Base-by-base conservation (phyloP, 768 basidiomycete genomes). In the Cystofilobasidium capitatum region DNA sequence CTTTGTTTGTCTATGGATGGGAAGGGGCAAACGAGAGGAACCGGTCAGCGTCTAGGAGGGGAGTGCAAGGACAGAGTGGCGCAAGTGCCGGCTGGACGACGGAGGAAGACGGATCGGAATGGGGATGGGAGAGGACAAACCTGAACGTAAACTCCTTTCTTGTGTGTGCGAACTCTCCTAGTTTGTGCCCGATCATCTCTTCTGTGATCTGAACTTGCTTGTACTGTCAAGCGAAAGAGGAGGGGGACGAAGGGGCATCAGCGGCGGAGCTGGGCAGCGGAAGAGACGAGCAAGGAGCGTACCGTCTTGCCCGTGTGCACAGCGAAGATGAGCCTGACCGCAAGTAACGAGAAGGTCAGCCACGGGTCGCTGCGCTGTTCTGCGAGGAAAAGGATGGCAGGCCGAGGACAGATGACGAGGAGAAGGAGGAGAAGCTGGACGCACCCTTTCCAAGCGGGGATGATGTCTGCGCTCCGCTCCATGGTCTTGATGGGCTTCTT, bases 141-240 rank as follows among this genome's bases (percentile, higher is more conserved):
- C 22, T n/a, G 80, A 86, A 91, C 37, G 81, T 83, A 77, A 92
- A 93, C 64, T 83, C 83, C 77, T 91, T 92, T 79, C 87, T 86
- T 40, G 93, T 97, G 71, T 86, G 84, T 45, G 91, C 80, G 77
- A 98, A 97, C 81, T 97, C 92, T 62, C 94, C 94, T 62, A 98
- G 78, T 77, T 99, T 99, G 77, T 99, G 93, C 0, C 94, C 94
- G 1, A 99, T 91, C 94, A 98, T 98, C 77, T 97, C 94, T 76
- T 93, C 90, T 4, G 89, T 91, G 71, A 99, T 82, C 51, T 82
- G 78, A 45, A 99, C 87, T 0, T 92, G 92, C 6, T 86, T 66
- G 76, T 91, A 94, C 73, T 89, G 40, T 17, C 6, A 10, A 14
- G 26, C 6, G 35, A 5, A 1, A 17, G 39, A 22, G 31, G 36